Percentiles rank a stretch among this genome's conserved stretches.
Evolutionary conservation across 139 green algal genomes (phyloP).

Genomic region (Chlamydomonas schloesseri): DNA sequence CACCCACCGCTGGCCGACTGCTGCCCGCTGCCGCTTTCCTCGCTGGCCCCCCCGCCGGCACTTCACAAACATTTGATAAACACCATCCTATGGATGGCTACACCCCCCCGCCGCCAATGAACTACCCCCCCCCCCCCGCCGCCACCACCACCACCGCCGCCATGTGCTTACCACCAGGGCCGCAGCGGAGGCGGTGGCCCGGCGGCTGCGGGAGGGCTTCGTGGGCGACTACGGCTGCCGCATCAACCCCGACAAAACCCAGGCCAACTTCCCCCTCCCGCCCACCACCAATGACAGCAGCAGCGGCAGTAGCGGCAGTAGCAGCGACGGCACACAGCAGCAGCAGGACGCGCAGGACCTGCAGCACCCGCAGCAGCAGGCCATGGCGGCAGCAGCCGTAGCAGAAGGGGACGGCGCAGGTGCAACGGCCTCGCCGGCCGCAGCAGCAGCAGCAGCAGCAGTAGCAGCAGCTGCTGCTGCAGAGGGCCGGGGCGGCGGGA

Average conservation of each 20-base stretch:
- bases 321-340: background rate
- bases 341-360: too few species aligned
- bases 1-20: too few species aligned
- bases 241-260: conserved; percentile 91
- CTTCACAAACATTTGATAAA: too few species aligned
- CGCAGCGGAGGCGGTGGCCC: conserved; percentile 70
- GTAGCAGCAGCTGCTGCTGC: background rate
- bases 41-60: too few species aligned
- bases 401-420: too few species aligned
- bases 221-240: conserved; percentile 65
- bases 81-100: too few species aligned
- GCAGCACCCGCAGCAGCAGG: conserved; percentile 19
- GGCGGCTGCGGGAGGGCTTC: conserved; percentile 75
- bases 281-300: background rate
- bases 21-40: too few species aligned
- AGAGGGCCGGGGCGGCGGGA: background rate
- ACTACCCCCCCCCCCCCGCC: too few species aligned
- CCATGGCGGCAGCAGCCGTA: background rate
- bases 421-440: too few species aligned
- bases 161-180: too few species aligned
- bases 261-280: conserved; percentile 72
- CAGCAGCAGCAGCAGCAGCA: background rate
- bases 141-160: too few species aligned
- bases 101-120: too few species aligned
- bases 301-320: background rate